Percentiles rank a stretch among this genome's conserved stretches.
These are phyloP conservation scores for Naegleria fowleri DNA, from an alignment of 208 protist genomes.

Conservation along the genomic window DNA sequence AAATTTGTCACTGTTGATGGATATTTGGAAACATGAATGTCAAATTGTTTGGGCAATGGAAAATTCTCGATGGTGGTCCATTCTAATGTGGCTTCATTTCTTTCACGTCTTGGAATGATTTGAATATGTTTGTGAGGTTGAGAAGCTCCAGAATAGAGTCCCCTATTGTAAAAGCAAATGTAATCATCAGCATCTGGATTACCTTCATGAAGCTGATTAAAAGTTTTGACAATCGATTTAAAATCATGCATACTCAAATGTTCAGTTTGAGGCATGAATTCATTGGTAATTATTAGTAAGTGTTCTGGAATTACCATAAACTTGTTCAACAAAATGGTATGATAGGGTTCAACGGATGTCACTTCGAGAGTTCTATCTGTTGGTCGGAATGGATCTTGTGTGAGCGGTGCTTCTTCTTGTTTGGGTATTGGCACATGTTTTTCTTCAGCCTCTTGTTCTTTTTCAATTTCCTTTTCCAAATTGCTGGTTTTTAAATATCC, in stretches of 20 bases:
- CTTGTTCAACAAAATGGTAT: conserved; percentile 12
- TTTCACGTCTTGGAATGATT: not conserved
- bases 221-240: not conserved
- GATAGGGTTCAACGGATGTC: not conserved
- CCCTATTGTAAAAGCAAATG: conserved; percentile 14
- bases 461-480: not conserved
- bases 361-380: not conserved
- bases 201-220: not conserved
- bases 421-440: not conserved
- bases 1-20: not conserved
- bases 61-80: not conserved
- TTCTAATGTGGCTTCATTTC: not conserved
- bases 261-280: conserved; percentile 1
- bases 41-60: not conserved
- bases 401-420: not conserved
- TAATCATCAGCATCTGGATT: not conserved
- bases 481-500: not conserved
- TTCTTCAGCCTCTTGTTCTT: not conserved
- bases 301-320: conserved; percentile 10
- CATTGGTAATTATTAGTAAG: not conserved
- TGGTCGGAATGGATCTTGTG: not conserved
- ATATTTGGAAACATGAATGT: not conserved
- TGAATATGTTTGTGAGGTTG: conserved; percentile 23
- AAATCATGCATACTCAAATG: not conserved
- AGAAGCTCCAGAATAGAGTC: not conserved